Evolutionary conservation across 192 early-diverging fungal genomes (phyloP), one percentile per base, ranked within the genome.

Genomic region (Mortierella antarctica): DNA sequence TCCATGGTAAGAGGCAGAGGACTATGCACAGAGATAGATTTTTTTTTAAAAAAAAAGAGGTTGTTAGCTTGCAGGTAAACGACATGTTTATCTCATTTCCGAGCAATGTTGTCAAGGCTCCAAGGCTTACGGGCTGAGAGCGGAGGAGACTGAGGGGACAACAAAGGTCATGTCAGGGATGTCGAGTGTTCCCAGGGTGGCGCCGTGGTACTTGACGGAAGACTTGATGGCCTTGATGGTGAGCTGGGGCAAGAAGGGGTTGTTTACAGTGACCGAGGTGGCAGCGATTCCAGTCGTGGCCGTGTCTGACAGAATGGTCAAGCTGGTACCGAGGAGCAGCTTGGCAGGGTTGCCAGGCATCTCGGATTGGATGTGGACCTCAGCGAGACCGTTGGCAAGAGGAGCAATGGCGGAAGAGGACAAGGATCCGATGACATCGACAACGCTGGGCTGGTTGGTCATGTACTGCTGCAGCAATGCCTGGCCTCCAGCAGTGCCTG

Each of bases 241-340:
- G 49, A 90, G 63, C 14, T 74, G 71, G 44, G 88, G 83, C 42
- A 67, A 54, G 73, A 90, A 89, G n/a, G 89, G 89, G 71, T 90
- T 87, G 45, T 84, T 80, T 49, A 90, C 73, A 14, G 75, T 74
- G 45, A 90, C 86, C 17, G 67, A 60, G 23, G 86, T 83, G 66
- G 65, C 63, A 50, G 88, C 88, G 47, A 85, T 54, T 46, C 82
- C 80, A 20, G 83, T 87, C 18, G 56, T 59, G n/a, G 76, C 65
- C 40, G 87, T 86, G 63, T 85, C 69, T 42, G 66, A 65, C 10
- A 71, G 59, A 39, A 91, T 78, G 48, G 71, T 76, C 67, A 91
- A 60, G 14, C 71, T 23, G 42, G 85, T 73, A 12, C 72, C 64
- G 46, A 82, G 52, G 15, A 91, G 68, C 40, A 91, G 74, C 47